A percentile compares a stretch with the other conserved stretches of the same genome.
These are phyloP conservation scores for Centrapalus pauciflorus DNA, from an alignment of 129 eudicot genomes.

Conservation along the genomic window DNA sequence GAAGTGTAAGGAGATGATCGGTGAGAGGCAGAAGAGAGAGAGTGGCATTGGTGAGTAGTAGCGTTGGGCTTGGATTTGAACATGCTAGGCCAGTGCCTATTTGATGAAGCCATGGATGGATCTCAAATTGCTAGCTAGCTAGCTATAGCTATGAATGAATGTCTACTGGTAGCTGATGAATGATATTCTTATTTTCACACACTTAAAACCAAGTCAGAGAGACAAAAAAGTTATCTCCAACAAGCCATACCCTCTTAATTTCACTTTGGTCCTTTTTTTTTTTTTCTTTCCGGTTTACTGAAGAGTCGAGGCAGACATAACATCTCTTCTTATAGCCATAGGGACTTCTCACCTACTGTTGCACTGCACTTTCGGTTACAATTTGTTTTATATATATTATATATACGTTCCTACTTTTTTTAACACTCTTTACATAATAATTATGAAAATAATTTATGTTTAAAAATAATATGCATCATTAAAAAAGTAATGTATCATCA, in stretches of 20 bases:
- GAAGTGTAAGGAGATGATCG: conserved; percentile 39
- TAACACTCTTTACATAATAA: no score
- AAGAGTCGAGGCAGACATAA: conserved; percentile 25
- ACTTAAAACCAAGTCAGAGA: conserved; percentile 9
- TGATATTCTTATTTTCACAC: conserved; percentile 7
- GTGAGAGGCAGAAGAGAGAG: conserved; percentile 33
- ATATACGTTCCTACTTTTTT: no score
- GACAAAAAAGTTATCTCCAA: conserved; percentile 5
- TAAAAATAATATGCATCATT: no score
- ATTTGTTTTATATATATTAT: no score
- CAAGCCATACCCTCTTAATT: neutral
- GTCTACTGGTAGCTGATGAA: conserved; percentile 30
- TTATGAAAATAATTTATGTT: no score
- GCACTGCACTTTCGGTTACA: conserved; percentile 36
- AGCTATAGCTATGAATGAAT: conserved; percentile 10
- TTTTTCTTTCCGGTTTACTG: conserved; percentile 22
- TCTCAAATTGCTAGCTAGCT: conserved; percentile 15
- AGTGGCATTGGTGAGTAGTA: conserved; percentile 50
- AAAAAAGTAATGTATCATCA: no score
- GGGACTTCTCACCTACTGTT: conserved; percentile 60
- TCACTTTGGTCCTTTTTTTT: conserved; percentile 27
- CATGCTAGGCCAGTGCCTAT: conserved; percentile 99
- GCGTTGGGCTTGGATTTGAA: conserved; percentile 79
- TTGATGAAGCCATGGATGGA: conserved; percentile 94
- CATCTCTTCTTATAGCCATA: conserved; percentile 52